A percentile compares a stretch with the other conserved stretches of the same genome.
phyloP scores from a whole-genome alignment of 768 basidiomycete species.

The Solioccasus polychromus region DNA sequence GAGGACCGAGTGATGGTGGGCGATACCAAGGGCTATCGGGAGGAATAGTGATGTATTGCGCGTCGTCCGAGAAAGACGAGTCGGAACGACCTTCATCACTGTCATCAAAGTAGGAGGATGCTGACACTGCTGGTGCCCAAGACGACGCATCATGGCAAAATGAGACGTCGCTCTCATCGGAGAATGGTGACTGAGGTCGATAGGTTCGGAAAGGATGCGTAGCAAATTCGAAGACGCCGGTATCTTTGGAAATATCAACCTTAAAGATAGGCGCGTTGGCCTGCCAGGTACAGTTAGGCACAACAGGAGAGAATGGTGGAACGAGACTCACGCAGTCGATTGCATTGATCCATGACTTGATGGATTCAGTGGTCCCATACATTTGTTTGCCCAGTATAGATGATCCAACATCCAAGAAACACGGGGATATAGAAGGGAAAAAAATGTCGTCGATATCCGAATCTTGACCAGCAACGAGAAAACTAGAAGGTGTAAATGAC shows the following conservation, averaged over 20 bases:
- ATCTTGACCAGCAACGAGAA: constrained; percentile 30
- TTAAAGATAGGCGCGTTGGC: constrained; percentile 8
- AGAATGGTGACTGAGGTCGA: constrained; percentile 18
- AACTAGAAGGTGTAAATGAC: constrained; percentile 16
- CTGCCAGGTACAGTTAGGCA: constrained; percentile 11
- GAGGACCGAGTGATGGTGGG: constrained; percentile 28
- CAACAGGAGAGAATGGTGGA: background rate
- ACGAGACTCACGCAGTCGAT: constrained; percentile 21
- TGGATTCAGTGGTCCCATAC: constrained; percentile 23
- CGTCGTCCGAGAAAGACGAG: constrained; percentile 24
- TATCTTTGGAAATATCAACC: background rate
- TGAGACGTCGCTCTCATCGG: constrained; percentile 21
- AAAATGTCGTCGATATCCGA: constrained; percentile 10
- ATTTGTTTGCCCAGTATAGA: constrained; percentile 14
- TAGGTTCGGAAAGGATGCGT: constrained; percentile 17
- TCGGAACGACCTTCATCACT: constrained; percentile 21
- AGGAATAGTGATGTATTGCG: constrained; percentile 40
- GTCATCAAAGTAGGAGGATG: constrained; percentile 15
- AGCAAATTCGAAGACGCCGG: constrained; percentile 12
- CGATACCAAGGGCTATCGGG: constrained; percentile 39
- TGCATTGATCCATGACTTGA: constrained; percentile 27
- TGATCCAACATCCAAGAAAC: constrained; percentile 4
- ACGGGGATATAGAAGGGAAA: constrained; percentile 9
- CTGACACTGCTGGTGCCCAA: constrained; percentile 19
- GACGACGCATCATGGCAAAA: constrained; percentile 14